phyloP scores from a whole-genome alignment of 2,329 filamentous ascomycete species.

The Colletotrichum musicola region DNA sequence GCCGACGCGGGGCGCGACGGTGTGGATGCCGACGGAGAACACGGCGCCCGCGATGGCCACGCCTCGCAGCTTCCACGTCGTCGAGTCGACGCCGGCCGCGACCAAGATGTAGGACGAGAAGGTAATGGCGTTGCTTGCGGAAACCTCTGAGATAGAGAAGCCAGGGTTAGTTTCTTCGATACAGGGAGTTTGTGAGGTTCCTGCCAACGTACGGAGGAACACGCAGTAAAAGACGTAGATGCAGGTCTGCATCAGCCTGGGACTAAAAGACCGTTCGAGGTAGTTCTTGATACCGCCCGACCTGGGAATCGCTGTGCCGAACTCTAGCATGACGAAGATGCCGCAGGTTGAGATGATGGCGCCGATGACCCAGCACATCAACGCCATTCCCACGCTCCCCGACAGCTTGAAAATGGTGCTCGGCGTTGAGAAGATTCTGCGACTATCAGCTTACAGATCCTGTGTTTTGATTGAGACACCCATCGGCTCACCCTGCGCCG shows the following conservation, averaged over 20 bases:
- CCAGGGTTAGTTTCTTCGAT: too few relatives aligned
- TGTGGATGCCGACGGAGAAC: slow-evolving; percentile 31
- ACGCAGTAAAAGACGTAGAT: slow-evolving; percentile 44
- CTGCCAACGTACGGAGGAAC: slow-evolving; percentile 34
- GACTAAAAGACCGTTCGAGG: slow-evolving; percentile 42
- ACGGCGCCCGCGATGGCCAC: slow-evolving; percentile 29
- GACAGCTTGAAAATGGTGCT: slow-evolving; percentile 41
- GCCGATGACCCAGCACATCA: slow-evolving; percentile 44
- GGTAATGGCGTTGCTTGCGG: slow-evolving; percentile 34
- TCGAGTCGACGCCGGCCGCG: slow-evolving; percentile 23
- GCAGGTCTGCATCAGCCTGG: slow-evolving; percentile 41
- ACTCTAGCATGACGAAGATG: slow-evolving; percentile 43
- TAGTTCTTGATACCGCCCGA: slow-evolving; percentile 45
- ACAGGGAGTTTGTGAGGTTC: too few relatives aligned
- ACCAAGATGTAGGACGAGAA: slow-evolving; percentile 34
- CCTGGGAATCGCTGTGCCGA: slow-evolving; percentile 41
- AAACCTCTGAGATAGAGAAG: slow-evolving; percentile 25
- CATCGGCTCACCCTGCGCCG: slow-evolving; percentile 39
- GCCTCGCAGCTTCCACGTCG: slow-evolving; percentile 31
- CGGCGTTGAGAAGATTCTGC: slow-evolving; percentile 44
- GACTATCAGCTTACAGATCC: not conserved
- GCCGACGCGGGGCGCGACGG: slow-evolving; percentile 26
- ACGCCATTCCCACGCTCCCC: slow-evolving; percentile 43
- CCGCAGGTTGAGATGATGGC: slow-evolving; percentile 42
- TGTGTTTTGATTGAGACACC: too few relatives aligned